Conservation (phyloP, 129 eudicot species). For the Flaveria trinervia region DNA sequence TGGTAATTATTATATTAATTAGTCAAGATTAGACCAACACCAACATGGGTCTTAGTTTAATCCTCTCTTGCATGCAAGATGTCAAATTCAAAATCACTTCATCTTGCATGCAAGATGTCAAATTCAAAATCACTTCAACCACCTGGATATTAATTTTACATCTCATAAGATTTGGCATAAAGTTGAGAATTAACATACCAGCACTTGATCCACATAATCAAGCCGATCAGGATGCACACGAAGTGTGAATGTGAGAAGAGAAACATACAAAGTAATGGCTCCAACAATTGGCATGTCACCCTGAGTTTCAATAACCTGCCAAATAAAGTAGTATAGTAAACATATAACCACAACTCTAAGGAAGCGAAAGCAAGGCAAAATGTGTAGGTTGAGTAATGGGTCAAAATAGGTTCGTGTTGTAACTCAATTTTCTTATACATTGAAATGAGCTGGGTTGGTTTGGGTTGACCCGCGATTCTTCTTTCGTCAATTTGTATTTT, state of each 20-base stretch:
- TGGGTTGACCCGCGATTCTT: not conserved
- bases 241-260: constrained; percentile 90
- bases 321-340: constrained; percentile 21
- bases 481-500: not conserved
- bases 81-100: constrained; percentile 5
- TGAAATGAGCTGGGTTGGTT: not conserved
- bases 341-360: not conserved
- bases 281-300: constrained; percentile 97
- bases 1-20: too few species aligned
- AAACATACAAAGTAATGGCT: constrained; percentile 86
- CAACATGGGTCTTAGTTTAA: not conserved
- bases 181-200: constrained; percentile 58
- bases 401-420: too few species aligned
- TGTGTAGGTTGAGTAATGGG: too few species aligned
- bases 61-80: constrained; percentile 7
- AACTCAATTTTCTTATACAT: not conserved
- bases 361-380: not conserved
- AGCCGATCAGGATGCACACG: constrained; percentile 99
- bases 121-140: not conserved
- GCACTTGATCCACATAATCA: constrained; percentile 98
- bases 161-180: constrained; percentile 19
- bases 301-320: constrained; percentile 94
- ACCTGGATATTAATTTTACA: not conserved
- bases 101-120: constrained; percentile 13
- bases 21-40: too few species aligned